These are phyloP conservation scores for Zalaria sp. DNA, from an alignment of 2,329 filamentous ascomycete genomes.

Conservation along the genomic window DNA sequence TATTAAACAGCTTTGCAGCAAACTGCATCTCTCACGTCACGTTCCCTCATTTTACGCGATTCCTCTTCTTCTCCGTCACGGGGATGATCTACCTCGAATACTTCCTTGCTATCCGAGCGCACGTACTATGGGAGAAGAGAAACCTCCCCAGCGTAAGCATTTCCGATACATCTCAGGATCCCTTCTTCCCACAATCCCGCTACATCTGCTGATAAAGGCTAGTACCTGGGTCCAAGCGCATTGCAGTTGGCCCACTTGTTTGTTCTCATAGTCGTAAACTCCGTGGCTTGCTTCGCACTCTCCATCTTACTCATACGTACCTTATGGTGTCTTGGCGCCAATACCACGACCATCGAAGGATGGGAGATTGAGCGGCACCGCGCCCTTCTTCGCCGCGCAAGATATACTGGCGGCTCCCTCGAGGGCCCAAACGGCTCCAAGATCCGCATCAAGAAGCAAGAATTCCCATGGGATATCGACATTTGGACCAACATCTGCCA, in stretches of 20 bases:
- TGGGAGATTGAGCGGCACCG: slow-evolving; percentile 47
- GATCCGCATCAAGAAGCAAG: slow-evolving; percentile 46
- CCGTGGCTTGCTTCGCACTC: slow-evolving; percentile 47
- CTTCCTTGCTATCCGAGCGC: slow-evolving; percentile 46
- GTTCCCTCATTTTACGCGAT: slow-evolving; percentile 70
- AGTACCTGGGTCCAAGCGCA: slow-evolving; percentile 57
- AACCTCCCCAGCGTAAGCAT: slow-evolving; percentile 47
- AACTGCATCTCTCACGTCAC: slow-evolving; percentile 76
- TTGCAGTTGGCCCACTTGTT: slow-evolving; percentile 47
- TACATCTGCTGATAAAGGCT: neutral
- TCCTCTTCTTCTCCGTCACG: slow-evolving; percentile 54
- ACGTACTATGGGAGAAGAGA: slow-evolving; percentile 49
- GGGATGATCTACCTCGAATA: slow-evolving; percentile 47
- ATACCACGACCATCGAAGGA: slow-evolving; percentile 67
- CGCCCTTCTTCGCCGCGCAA: slow-evolving; percentile 29
- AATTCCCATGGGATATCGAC: slow-evolving; percentile 73
- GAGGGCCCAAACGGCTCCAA: slow-evolving; percentile 41
- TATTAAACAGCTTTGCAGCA: slow-evolving; percentile 10
- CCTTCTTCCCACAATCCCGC: neutral
- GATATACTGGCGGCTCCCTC: slow-evolving; percentile 40
- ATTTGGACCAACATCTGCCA: slow-evolving; percentile 60
- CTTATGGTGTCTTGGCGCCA: slow-evolving; percentile 46
- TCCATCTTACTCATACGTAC: slow-evolving; percentile 51
- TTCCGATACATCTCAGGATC: neutral
- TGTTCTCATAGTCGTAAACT: slow-evolving; percentile 42